Evolutionary conservation across 2,329 filamentous ascomycete species (phyloP).

Genomic region (Calycina marina): DNA sequence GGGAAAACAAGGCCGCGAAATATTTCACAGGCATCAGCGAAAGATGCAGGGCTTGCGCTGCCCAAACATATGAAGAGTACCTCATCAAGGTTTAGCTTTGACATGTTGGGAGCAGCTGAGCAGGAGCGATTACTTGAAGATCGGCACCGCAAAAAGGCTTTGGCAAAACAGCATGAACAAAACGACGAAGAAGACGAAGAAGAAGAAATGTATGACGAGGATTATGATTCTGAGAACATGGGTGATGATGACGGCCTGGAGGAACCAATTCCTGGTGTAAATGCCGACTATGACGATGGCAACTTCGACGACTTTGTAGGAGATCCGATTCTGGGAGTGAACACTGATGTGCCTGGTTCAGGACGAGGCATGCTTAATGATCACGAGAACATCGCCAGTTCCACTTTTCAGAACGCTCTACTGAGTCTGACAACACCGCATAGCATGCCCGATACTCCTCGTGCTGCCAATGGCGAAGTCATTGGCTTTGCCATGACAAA

Average conservation of each 20-base stretch:
- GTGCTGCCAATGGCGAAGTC: conserved; percentile 37
- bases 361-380: conserved; percentile 18
- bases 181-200: conserved; percentile 21
- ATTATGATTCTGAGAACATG: conserved; percentile 28
- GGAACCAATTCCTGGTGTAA: conserved; percentile 46
- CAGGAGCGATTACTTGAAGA: conserved; percentile 59
- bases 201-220: conserved; percentile 22
- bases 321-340: conserved; percentile 10
- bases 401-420: conserved; percentile 28
- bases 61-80: conserved; percentile 60
- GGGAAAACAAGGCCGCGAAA: conserved; percentile 31
- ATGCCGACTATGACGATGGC: conserved; percentile 28
- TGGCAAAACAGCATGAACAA: conserved; percentile 39
- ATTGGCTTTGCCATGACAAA: conserved; percentile 38
- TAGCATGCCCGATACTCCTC: conserved; percentile 35
- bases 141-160: conserved; percentile 50
- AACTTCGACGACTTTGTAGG: conserved; percentile 9
- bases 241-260: conserved; percentile 41
- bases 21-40: conserved; percentile 33
- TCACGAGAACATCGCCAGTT: conserved; percentile 13
- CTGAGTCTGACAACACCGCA: conserved; percentile 36
- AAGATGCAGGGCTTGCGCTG: conserved; percentile 27
- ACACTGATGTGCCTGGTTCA: conserved; percentile 14
- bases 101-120: conserved; percentile 57
- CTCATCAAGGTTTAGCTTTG: conserved; percentile 69